Percentiles rank a stretch among this genome's conserved stretches.
These are phyloP conservation scores for Geoglossum glabrum DNA, from an alignment of 495 filamentous ascomycete genomes.

Conservation along the genomic window DNA sequence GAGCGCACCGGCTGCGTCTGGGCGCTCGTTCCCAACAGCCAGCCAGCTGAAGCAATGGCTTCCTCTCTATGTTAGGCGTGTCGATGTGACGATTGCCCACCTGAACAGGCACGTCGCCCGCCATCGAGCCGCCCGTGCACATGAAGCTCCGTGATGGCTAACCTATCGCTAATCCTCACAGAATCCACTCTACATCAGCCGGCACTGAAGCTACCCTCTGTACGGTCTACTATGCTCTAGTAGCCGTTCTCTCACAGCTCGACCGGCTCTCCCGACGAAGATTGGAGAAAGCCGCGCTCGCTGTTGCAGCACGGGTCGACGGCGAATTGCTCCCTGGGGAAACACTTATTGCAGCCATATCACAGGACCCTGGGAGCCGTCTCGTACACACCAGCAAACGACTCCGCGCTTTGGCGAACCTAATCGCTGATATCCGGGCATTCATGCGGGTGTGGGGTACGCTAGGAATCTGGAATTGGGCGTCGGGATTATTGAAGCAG, in stretches of 20 bases:
- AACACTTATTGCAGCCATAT: constrained; percentile 22
- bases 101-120: constrained; percentile 11
- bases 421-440: constrained; percentile 45
- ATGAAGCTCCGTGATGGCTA: background rate
- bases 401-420: constrained; percentile 26
- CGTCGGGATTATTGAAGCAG: constrained; percentile 14
- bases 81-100: constrained; percentile 30
- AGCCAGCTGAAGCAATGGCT: constrained; percentile 10
- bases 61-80: constrained; percentile 16
- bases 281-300: constrained; percentile 15
- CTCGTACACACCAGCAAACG: constrained; percentile 3
- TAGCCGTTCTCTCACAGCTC: constrained; percentile 22
- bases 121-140: background rate
- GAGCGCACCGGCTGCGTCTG: background rate
- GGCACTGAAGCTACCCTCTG: constrained; percentile 42
- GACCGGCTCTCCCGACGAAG: background rate
- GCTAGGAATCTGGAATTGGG: constrained; percentile 60
- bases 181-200: constrained; percentile 34
- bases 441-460: constrained; percentile 65
- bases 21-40: background rate
- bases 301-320: constrained; percentile 9
- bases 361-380: constrained; percentile 19
- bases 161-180: constrained; percentile 12
- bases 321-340: constrained; percentile 16
- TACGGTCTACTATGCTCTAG: constrained; percentile 42